Evolutionary conservation across 768 basidiomycete genomes (phyloP), one percentile per base, ranked within the genome.

Genomic region (Cystobasidium ongulense): DNA sequence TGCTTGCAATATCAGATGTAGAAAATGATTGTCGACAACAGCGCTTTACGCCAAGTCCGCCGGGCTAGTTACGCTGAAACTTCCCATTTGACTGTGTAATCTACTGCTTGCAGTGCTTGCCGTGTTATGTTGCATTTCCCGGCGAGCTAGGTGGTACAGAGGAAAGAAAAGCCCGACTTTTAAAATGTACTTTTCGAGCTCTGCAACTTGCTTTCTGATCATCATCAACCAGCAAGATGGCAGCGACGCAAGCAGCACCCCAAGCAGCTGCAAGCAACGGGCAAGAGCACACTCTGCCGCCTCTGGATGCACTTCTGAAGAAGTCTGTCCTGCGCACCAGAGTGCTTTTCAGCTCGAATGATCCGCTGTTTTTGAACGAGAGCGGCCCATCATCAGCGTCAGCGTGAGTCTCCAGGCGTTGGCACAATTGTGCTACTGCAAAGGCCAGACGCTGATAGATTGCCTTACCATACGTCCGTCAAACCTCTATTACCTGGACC

Each of bases 251-350:
- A 27, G 7, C 57, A 61, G 13, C 57, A 61, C 31, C 63, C 13
- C 29, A 61, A 29, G 31, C 31, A 15, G 57, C 13, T 15, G 25
- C 7, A 7, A 33, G 57, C 29, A 61, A 38, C 23, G 31, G 57
- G 57, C 57, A 31, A 61, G 57, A 38, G 21, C 35, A 33, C 18
- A 29, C 57, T 61, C 67, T 78, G 29, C 77, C 76, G 17, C 71
- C 77, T n/a, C 73, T 78, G 62, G 76, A 77, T 39, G 73, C 74
- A 18, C 70, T 79, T 2, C 50, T 79, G 23, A 66, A 74, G 27
- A 65, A 62, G 21, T 68, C 62, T 0, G 75, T 73, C 23, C 75
- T 76, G 66, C 75, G 78, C 1, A 74, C 78, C 1, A 75, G 75
- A 63, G 29, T 73, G n/a, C 75, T 76, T 43, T 77, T 79, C 75